These are phyloP conservation scores for Microdochium trichocladiopsis DNA, from an alignment of 2,329 filamentous ascomycete species.

Conservation along the genomic window DNA sequence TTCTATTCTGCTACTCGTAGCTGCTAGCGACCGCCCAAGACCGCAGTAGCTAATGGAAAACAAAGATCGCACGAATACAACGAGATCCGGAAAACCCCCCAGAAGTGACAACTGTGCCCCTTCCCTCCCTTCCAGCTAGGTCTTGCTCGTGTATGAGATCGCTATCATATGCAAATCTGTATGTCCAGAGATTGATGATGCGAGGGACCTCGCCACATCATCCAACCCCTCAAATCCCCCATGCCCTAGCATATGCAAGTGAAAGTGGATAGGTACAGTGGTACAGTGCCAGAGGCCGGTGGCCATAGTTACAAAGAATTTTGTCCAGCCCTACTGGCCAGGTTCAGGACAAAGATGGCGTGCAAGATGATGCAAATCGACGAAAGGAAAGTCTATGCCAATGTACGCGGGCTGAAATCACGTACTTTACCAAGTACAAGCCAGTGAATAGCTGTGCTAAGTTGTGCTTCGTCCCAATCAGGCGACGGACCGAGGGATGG, in stretches of 20 bases:
- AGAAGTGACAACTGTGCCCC: too few relatives aligned
- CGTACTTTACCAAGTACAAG: conserved; percentile 9
- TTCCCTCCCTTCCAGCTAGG: too few relatives aligned
- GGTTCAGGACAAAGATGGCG: conserved; percentile 4
- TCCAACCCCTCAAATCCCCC: background rate
- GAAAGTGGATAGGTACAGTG: background rate
- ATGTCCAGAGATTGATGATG: too few relatives aligned
- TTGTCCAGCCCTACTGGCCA: background rate
- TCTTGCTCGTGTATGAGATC: too few relatives aligned
- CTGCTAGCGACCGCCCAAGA: too few relatives aligned
- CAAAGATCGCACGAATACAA: too few relatives aligned
- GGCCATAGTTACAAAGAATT: background rate
- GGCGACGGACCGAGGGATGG: too few relatives aligned
- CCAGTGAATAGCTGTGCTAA: conserved; percentile 8
- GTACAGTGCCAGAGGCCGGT: background rate
- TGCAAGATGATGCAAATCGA: conserved; percentile 3
- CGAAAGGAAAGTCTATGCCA: conserved; percentile 16
- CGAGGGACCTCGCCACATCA: background rate
- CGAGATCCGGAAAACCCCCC: too few relatives aligned
- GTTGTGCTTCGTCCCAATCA: background rate
- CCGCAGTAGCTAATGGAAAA: too few relatives aligned
- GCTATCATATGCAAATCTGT: too few relatives aligned
- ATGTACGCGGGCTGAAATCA: conserved; percentile 16
- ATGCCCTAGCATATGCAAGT: background rate
- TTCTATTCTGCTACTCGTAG: too few relatives aligned